Conservation (phyloP, 75 land plant genomes). For the Isoetes taiwanensis region DNA sequence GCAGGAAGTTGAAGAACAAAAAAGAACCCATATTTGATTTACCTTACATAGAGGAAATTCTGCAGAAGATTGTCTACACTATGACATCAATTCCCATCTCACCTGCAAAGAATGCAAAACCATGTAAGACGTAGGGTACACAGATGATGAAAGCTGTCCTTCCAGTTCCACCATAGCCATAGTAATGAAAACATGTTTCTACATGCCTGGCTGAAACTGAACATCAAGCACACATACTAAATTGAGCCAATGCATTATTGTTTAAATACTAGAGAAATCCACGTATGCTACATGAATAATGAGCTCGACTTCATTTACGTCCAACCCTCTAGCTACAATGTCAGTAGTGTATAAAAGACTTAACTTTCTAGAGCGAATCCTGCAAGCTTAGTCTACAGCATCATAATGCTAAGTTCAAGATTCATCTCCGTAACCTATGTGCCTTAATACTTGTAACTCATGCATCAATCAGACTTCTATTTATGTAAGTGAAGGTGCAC, state of each 20-base stretch:
- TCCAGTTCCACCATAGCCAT: conserved; percentile 95
- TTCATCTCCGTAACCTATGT: too few species aligned
- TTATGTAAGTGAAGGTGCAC: background rate
- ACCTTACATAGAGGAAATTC: too few species aligned
- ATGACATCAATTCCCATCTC: conserved; percentile 78
- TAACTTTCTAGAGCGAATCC: conserved; percentile 77
- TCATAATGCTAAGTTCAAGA: background rate
- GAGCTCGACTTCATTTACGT: conserved; percentile 88
- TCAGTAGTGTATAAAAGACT: conserved; percentile 73
- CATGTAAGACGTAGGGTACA: background rate
- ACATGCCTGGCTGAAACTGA: conserved; percentile 93
- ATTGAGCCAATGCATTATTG: background rate
- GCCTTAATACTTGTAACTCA: background rate
- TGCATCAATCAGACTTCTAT: background rate
- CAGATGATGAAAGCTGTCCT: too few species aligned
- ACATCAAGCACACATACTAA: background rate
- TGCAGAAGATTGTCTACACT: too few species aligned
- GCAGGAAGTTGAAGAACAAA: too few species aligned
- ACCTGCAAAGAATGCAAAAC: conserved; percentile 19
- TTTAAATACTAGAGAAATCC: background rate
- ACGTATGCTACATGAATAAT: conserved; percentile 59
- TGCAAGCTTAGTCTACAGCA: conserved; percentile 58
- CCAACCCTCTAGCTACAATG: conserved; percentile 94
- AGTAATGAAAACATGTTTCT: conserved; percentile 96
- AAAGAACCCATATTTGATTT: too few species aligned